Evolutionary conservation across 2,329 filamentous ascomycete species (phyloP).

Genomic region (Gaeumannomyces tritici): DNA sequence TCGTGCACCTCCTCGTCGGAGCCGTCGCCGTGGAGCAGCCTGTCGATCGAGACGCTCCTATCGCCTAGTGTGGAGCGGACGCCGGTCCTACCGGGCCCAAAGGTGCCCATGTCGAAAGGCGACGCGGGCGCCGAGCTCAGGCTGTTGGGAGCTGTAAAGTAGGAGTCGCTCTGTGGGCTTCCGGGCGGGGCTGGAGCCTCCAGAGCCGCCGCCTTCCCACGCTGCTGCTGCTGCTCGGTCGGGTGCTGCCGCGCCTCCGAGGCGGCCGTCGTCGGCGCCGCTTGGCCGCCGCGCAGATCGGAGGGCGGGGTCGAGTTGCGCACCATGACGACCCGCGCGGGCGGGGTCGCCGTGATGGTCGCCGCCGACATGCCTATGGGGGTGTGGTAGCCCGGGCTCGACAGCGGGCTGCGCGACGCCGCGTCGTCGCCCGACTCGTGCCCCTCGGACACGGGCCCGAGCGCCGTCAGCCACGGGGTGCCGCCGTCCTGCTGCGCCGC

Average conservation of each 20-base stretch:
- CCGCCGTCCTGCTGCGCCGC: neutral
- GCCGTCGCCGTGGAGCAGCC: neutral
- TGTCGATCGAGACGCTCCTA: neutral
- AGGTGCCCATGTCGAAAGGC: neutral
- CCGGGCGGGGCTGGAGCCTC: neutral
- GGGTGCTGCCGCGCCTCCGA: neutral
- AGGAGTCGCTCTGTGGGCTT: neutral
- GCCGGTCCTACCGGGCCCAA: neutral
- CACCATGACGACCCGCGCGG: neutral
- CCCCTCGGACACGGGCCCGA: constrained; percentile 26
- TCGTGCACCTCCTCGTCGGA: too few species aligned
- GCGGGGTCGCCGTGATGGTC: neutral
- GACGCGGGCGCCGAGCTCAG: neutral
- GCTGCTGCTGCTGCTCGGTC: neutral
- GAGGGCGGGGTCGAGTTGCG: neutral
- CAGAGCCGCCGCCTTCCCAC: too few species aligned
- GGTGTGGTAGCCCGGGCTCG: neutral
- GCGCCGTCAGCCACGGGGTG: constrained; percentile 12
- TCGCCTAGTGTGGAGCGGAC: neutral
- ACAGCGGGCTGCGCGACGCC: neutral
- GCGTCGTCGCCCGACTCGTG: constrained; percentile 17
- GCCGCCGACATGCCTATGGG: neutral
- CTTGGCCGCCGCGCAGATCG: neutral
- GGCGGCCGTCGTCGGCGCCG: too few species aligned
- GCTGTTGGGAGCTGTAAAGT: constrained; percentile 1